Evolutionary conservation across 345 rosid species (phyloP).

Genomic region (Carallia pectinifolia): DNA sequence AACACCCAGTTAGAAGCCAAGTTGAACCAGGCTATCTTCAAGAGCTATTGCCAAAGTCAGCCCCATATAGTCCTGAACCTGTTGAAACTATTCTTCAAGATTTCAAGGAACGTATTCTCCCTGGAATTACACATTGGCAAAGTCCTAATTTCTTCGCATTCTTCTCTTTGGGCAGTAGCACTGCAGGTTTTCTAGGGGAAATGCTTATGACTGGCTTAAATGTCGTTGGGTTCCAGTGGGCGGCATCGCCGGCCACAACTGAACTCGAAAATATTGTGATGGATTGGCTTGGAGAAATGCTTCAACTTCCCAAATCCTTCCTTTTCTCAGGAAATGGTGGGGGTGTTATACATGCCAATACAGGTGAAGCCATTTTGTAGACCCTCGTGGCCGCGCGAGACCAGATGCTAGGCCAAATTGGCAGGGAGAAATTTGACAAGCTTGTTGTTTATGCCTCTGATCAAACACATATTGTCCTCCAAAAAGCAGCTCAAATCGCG

Average conservation of each 20-base stretch:
- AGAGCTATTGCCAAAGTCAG: slow-evolving; percentile 32
- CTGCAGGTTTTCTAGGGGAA: slow-evolving; percentile 35
- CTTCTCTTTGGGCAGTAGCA: slow-evolving; percentile 29
- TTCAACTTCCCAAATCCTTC: slow-evolving; percentile 17
- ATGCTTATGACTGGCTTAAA: slow-evolving; percentile 37
- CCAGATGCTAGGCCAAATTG: slow-evolving; percentile 18
- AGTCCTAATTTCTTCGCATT: slow-evolving; percentile 42
- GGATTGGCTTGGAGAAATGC: slow-evolving; percentile 48
- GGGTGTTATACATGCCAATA: slow-evolving; percentile 38
- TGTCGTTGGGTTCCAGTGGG: slow-evolving; percentile 48
- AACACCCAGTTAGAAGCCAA: slow-evolving; percentile 36
- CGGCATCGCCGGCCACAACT: slow-evolving; percentile 48
- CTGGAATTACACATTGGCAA: slow-evolving; percentile 51
- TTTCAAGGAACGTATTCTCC: slow-evolving; percentile 32
- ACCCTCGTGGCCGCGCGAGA: slow-evolving; percentile 42
- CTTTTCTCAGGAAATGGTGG: slow-evolving; percentile 41
- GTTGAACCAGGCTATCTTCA: slow-evolving; percentile 42
- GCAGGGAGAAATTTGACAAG: slow-evolving; percentile 18
- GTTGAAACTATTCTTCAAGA: slow-evolving; percentile 35
- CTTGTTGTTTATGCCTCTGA: slow-evolving; percentile 46
- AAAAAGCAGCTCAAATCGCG: slow-evolving; percentile 36
- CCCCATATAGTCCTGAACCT: slow-evolving; percentile 30
- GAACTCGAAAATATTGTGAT: slow-evolving; percentile 44
- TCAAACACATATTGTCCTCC: slow-evolving; percentile 38
- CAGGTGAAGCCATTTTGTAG: slow-evolving; percentile 40